A percentile compares a stretch with the other conserved stretches of the same genome.
phyloP scores from a whole-genome alignment of 1,139 yeast genomes.

The Geotrichum cucujoidarum region DNA sequence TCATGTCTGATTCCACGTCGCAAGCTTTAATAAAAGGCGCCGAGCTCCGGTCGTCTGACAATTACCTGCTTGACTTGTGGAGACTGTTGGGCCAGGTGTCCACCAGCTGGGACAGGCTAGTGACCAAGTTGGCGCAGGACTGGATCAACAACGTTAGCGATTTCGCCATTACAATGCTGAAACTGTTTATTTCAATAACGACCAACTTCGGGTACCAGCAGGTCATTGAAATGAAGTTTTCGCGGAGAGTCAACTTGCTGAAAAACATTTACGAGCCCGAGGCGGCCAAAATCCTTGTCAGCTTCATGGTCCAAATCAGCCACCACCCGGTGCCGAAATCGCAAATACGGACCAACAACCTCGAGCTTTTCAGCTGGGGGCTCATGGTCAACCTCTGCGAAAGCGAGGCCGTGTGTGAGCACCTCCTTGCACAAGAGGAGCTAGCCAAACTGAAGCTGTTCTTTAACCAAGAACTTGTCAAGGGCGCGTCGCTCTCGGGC shows the following conservation, averaged over 20 bases:
- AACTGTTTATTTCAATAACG: slow-evolving; percentile 23
- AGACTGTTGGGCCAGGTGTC: neutral
- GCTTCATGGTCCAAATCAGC: slow-evolving; percentile 4
- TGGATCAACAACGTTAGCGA: slow-evolving; percentile 9
- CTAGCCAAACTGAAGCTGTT: neutral
- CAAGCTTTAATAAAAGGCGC: slow-evolving; percentile 7
- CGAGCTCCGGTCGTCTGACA: slow-evolving; percentile 5
- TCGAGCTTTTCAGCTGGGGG: slow-evolving; percentile 23
- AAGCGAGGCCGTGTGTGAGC: slow-evolving; percentile 13
- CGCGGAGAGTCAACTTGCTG: slow-evolving; percentile 14
- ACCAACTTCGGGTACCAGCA: slow-evolving; percentile 17
- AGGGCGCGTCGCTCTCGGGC: neutral
- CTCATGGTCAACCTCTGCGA: slow-evolving; percentile 24
- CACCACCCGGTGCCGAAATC: neutral
- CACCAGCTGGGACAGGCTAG: slow-evolving; percentile 4
- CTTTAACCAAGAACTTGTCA: neutral
- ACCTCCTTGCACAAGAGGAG: slow-evolving; percentile 3
- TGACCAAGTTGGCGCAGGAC: neutral
- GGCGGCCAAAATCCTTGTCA: slow-evolving; percentile 13
- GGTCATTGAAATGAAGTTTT: slow-evolving; percentile 1
- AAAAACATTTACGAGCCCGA: slow-evolving; percentile 10
- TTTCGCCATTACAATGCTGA: slow-evolving; percentile 14
- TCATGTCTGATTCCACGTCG: slow-evolving; percentile 4
- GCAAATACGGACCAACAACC: slow-evolving; percentile 7
- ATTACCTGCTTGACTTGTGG: slow-evolving; percentile 6